These are phyloP conservation scores for Violaceomyces palustris DNA, from an alignment of 1,284 basidiomycete genomes.

Conservation along the genomic window DNA sequence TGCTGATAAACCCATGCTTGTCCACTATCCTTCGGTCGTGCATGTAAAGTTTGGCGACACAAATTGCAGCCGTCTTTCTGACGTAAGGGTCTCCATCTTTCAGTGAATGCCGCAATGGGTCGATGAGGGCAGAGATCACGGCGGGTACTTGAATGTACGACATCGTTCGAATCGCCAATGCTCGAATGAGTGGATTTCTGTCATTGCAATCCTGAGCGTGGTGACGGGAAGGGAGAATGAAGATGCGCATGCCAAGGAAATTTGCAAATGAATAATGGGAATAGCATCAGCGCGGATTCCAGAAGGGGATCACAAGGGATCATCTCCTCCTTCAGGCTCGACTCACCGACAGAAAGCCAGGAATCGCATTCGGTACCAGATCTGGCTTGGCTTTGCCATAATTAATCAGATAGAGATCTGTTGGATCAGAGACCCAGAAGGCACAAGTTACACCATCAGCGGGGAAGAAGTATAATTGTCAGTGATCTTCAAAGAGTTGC, in stretches of 20 bases:
- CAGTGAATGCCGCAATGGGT: slow-evolving; percentile 78
- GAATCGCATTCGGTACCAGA: slow-evolving; percentile 79
- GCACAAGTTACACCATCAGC: background rate
- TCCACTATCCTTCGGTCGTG: slow-evolving; percentile 80
- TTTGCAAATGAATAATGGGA: background rate
- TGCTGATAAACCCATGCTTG: slow-evolving; percentile 74
- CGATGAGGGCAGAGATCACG: slow-evolving; percentile 66
- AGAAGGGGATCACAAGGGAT: background rate
- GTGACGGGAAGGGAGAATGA: background rate
- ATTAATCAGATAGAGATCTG: slow-evolving; percentile 69
- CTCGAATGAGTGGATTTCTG: slow-evolving; percentile 83
- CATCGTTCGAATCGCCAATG: slow-evolving; percentile 90
- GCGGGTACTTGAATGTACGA: slow-evolving; percentile 71
- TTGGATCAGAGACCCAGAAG: too few species aligned
- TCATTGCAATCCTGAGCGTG: slow-evolving; percentile 81
- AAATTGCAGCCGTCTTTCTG: slow-evolving; percentile 91
- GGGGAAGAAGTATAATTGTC: background rate
- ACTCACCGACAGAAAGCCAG: slow-evolving; percentile 84
- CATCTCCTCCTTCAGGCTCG: slow-evolving; percentile 14
- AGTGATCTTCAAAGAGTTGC: too few species aligned
- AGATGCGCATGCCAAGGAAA: background rate
- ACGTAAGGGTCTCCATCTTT: slow-evolving; percentile 89
- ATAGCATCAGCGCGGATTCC: background rate
- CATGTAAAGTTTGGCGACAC: slow-evolving; percentile 80
- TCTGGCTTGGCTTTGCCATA: slow-evolving; percentile 84